Percentiles rank a stretch among this genome's conserved stretches.
phyloP scores from a whole-genome alignment of 768 basidiomycete genomes.

The Leccinum incarnatum region DNA sequence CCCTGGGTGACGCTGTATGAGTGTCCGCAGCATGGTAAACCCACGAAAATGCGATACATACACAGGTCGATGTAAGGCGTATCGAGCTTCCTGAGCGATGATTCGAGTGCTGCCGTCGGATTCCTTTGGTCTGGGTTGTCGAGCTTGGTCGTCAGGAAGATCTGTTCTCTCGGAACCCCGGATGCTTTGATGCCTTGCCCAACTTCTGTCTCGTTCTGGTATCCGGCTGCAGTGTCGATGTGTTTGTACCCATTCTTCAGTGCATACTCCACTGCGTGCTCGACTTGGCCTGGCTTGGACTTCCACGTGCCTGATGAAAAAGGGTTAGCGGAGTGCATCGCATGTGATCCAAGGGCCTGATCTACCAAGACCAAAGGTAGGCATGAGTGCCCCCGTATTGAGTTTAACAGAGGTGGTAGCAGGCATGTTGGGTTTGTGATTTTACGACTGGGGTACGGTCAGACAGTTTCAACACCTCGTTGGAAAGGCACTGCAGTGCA shows the following conservation, averaged over 20 bases:
- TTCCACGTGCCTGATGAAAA: constrained; percentile 71
- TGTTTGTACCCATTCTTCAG: constrained; percentile 72
- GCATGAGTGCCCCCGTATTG: constrained; percentile 78
- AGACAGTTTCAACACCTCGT: neutral
- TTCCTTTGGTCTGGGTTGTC: constrained; percentile 60
- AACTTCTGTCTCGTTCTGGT: constrained; percentile 77
- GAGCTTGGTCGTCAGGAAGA: constrained; percentile 82
- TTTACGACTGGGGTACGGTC: neutral
- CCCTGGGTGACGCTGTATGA: constrained; percentile 39
- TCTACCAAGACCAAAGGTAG: constrained; percentile 65
- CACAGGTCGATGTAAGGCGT: constrained; percentile 81
- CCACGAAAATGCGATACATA: constrained; percentile 26
- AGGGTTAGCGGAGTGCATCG: neutral
- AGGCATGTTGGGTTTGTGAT: constrained; percentile 40
- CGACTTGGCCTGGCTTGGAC: constrained; percentile 65
- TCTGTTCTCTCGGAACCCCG: constrained; percentile 64
- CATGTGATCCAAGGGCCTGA: neutral
- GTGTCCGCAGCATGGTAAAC: neutral
- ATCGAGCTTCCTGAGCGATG: constrained; percentile 65
- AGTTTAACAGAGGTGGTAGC: constrained; percentile 51
- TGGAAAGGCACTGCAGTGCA: too few species aligned
- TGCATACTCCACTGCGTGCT: constrained; percentile 71
- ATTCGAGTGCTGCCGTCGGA: constrained; percentile 60
- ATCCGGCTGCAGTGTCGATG: constrained; percentile 69
- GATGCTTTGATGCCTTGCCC: constrained; percentile 73